These are phyloP conservation scores for Aspergillus clavatus DNA, from an alignment of 2,329 filamentous ascomycete genomes.

Conservation along the genomic window DNA sequence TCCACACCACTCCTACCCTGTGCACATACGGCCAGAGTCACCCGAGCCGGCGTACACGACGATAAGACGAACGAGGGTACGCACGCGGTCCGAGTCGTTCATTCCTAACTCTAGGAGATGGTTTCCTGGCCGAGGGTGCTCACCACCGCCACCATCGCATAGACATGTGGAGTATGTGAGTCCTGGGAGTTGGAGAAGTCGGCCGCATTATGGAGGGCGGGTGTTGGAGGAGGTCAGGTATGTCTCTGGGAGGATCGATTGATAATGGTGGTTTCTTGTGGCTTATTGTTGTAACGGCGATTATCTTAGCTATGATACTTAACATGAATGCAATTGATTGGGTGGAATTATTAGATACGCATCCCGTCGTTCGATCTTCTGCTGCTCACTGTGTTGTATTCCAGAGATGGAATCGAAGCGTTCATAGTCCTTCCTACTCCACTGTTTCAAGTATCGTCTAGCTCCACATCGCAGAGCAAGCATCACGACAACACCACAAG, in stretches of 20 bases:
- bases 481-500: too few relatives aligned
- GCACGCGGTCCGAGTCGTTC: neutral
- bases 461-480: too few relatives aligned
- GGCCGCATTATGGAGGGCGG: conserved; percentile 1
- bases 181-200: conserved; percentile 5
- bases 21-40: neutral
- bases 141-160: neutral
- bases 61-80: neutral
- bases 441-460: too few relatives aligned
- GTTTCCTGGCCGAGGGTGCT: conserved; percentile 3
- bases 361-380: too few relatives aligned
- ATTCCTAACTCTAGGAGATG: neutral
- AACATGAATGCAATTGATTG: too few relatives aligned
- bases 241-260: conserved; percentile 11
- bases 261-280: neutral
- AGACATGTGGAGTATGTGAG: conserved; percentile 11
- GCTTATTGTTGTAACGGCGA: too few relatives aligned
- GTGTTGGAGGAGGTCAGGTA: conserved; percentile 13
- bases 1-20: conserved; percentile 1
- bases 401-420: too few relatives aligned
- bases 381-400: too few relatives aligned
- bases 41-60: neutral
- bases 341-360: too few relatives aligned
- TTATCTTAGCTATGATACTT: too few relatives aligned
- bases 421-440: too few relatives aligned